A percentile compares a stretch with the other conserved stretches of the same genome.
These are phyloP conservation scores for Fusarium nematophilum DNA, from an alignment of 2,329 filamentous ascomycete genomes.

Conservation along the genomic window DNA sequence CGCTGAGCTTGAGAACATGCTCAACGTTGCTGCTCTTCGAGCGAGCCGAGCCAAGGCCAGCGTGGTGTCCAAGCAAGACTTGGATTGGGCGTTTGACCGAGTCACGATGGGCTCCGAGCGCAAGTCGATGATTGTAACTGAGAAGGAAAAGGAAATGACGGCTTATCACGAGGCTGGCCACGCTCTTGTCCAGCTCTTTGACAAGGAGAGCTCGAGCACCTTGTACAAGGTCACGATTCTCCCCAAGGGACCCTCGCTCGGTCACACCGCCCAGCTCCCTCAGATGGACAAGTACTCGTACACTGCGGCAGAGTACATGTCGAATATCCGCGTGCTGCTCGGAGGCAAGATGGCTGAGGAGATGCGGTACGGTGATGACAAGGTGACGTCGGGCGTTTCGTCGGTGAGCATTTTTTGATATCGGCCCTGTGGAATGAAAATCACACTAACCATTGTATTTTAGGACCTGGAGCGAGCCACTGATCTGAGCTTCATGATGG, in stretches of 20 bases:
- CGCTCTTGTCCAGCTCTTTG: constrained; percentile 87
- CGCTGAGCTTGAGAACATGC: constrained; percentile 94
- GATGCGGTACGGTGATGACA: constrained; percentile 89
- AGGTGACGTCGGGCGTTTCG: constrained; percentile 89
- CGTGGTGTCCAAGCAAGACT: constrained; percentile 80
- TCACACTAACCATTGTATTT: constrained; percentile 41
- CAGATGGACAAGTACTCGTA: constrained; percentile 93
- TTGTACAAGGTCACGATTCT: constrained; percentile 99
- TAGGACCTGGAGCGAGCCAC: constrained; percentile 89
- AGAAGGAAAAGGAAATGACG: constrained; percentile 96
- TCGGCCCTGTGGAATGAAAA: not conserved
- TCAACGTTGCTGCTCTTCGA: constrained; percentile 94
- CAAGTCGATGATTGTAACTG: constrained; percentile 87
- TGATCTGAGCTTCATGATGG: constrained; percentile 84
- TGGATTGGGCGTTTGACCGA: constrained; percentile 98
- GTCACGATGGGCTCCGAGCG: constrained; percentile 97
- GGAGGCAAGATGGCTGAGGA: constrained; percentile 93
- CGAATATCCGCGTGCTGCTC: constrained; percentile 82
- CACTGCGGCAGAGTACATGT: constrained; percentile 85
- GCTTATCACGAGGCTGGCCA: constrained; percentile 97
- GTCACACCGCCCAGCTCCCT: constrained; percentile 87
- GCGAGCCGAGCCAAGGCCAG: constrained; percentile 88
- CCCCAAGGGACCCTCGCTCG: constrained; percentile 86
- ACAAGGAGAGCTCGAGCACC: constrained; percentile 75
- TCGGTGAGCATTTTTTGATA: constrained; percentile 64